Base-by-base conservation (phyloP, 2,329 filamentous ascomycete species). In the Cladosporium sp. region DNA sequence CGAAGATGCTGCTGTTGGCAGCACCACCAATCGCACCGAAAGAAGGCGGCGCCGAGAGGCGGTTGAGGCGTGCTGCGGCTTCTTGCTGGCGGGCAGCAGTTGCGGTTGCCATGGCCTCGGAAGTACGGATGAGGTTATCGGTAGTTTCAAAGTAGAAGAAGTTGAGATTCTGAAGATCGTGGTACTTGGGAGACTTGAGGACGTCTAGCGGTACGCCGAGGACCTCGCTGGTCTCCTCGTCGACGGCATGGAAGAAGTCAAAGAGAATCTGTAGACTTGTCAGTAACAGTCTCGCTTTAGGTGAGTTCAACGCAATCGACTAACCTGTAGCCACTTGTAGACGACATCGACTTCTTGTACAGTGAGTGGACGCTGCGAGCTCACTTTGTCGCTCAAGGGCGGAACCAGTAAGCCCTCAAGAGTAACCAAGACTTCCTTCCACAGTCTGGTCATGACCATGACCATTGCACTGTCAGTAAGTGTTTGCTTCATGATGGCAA, bases 111-210 rank as follows among this genome's bases (percentile, higher is more conserved):
- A 98, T 98, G 50, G 88, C 82, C 69, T 98, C 93, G 2, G 89
- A 95, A n/a, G 89, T 95, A 43, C 92, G 86, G 60, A 97, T 89
- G 11, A 98, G 79, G 60, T 87, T 91, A 54, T 94, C 88, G 1
- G 90, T 95, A 27, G 86, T 80, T 62, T 97, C 91, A 64, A 93
- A 94, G 74, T 98, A 98, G 77, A 97, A 98, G 78, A 97, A 98
- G 73, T 95, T 95, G 55, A 98, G 80, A 55, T 89, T 92, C 57
- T 93, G 88, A 48, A 98, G 82, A 69, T 98, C 93, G 74, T 96
- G 91, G 76, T 95, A 98, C 78, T 98, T 98, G 64, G 92, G 88
- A 58, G 89, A 95, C 71, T 95, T 95, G 64, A 98, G 79, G 27
- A 96, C 84, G 67, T 96, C 91, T 38, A 88, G 81, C 0, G 91